Conservation (phyloP, 768 basidiomycete genomes). For the Mycena filopes region DNA sequence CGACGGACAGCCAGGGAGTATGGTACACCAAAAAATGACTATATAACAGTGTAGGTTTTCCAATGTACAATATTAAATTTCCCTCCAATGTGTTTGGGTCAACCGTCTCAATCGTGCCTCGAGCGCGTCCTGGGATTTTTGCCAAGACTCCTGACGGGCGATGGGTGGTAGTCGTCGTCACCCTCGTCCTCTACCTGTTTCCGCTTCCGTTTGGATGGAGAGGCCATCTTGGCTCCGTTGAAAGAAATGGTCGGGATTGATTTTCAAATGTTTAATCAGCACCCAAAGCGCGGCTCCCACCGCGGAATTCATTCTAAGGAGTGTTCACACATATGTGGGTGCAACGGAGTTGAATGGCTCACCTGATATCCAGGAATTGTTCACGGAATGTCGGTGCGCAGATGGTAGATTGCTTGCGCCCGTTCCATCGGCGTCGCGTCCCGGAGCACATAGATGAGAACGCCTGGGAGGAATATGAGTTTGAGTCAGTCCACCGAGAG, state of each 20-base stretch:
- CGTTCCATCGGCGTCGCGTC: conserved; percentile 55
- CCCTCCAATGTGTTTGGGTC: not conserved
- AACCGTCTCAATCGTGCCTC: conserved; percentile 41
- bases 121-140: conserved; percentile 54
- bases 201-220: conserved; percentile 23
- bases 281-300: conserved; percentile 70
- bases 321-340: too few relatives aligned
- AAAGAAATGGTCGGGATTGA: conserved; percentile 45
- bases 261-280: conserved; percentile 55
- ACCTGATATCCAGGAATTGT: conserved; percentile 70
- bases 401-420: conserved; percentile 64
- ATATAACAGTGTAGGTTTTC: conserved; percentile 52
- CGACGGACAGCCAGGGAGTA: conserved; percentile 71
- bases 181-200: conserved; percentile 46
- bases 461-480: conserved; percentile 55
- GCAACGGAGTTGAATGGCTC: conserved; percentile 26
- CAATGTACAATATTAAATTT: not conserved
- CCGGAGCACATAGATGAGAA: conserved; percentile 69
- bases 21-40: conserved; percentile 77
- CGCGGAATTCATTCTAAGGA: conserved; percentile 57
- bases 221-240: conserved; percentile 14
- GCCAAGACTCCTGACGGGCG: conserved; percentile 52
- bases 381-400: conserved; percentile 53
- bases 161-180: conserved; percentile 62
- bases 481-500: not conserved